Evolutionary conservation across 2,329 filamentous ascomycete species (phyloP).

Genomic region (Zymoseptoria passerinii): DNA sequence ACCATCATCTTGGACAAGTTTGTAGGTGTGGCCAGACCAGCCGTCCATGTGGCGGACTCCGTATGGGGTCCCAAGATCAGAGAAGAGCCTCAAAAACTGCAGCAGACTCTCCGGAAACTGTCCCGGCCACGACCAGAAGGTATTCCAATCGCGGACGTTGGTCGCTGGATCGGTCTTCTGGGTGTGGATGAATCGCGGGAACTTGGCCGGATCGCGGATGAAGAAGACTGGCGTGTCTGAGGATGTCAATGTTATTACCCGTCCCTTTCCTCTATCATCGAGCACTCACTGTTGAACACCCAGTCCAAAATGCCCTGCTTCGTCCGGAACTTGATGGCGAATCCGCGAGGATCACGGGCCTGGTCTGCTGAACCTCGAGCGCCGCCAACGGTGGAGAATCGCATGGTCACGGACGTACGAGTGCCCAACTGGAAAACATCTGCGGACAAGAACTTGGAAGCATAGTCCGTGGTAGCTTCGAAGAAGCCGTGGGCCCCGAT

Average conservation of each 20-base stretch:
- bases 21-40: constrained; percentile 16
- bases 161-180: constrained; percentile 32
- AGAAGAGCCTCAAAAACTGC: constrained; percentile 44
- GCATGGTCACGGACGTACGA: constrained; percentile 58
- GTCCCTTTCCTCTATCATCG: neutral
- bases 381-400: constrained; percentile 75
- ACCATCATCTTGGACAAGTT: constrained; percentile 39
- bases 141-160: constrained; percentile 29
- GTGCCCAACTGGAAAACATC: constrained; percentile 59
- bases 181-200: constrained; percentile 35
- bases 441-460: constrained; percentile 35
- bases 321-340: constrained; percentile 45
- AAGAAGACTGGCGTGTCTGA: constrained; percentile 31
- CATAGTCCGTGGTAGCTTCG: constrained; percentile 46
- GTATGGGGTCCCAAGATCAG: constrained; percentile 42
- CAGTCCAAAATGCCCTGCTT: constrained; percentile 32
- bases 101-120: constrained; percentile 45
- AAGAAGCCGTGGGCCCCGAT: constrained; percentile 46
- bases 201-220: constrained; percentile 38
- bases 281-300: constrained; percentile 3
- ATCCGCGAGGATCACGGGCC: constrained; percentile 41
- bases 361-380: constrained; percentile 62
- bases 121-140: constrained; percentile 36
- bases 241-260: constrained; percentile 1
- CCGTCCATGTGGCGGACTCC: constrained; percentile 30